Conservation (phyloP, 2,329 filamentous ascomycete species). For the Aureobasidium sp. region DNA sequence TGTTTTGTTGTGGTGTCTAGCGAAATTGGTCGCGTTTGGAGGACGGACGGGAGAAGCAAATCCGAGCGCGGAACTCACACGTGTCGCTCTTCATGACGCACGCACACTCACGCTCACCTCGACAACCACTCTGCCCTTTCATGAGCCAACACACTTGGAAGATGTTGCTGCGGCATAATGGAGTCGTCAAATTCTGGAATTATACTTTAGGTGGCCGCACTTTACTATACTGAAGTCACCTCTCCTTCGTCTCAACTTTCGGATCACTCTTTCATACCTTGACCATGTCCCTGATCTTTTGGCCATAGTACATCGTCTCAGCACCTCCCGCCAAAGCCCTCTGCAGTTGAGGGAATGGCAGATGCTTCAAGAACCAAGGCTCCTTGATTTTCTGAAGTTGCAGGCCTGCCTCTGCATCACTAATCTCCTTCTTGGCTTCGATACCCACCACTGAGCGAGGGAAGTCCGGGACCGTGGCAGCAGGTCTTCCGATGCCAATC, state of each 20-base stretch:
- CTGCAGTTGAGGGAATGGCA: neutral
- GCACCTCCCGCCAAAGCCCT: neutral
- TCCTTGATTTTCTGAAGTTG: constrained; percentile 4
- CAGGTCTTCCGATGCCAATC: constrained; percentile 40
- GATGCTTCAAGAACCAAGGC: constrained; percentile 9
- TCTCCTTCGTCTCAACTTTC: too few species aligned
- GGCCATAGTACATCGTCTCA: neutral
- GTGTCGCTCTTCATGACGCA: too few species aligned
- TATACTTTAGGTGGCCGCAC: too few species aligned
- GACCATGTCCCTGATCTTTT: too few species aligned
- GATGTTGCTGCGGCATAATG: too few species aligned
- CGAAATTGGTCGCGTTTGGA: neutral
- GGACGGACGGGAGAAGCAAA: neutral
- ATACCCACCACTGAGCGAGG: constrained; percentile 27
- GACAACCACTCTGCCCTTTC: too few species aligned
- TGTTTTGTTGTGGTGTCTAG: neutral
- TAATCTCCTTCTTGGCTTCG: constrained; percentile 20
- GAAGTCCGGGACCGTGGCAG: constrained; percentile 36
- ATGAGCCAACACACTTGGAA: too few species aligned
- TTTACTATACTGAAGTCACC: too few species aligned
- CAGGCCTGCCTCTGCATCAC: constrained; percentile 17
- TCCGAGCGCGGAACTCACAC: too few species aligned
- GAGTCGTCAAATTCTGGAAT: too few species aligned
- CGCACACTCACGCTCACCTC: too few species aligned
- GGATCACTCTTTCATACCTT: too few species aligned